Evolutionary conservation across 306 rosid genomes (phyloP).

Genomic region (Dryas alaskensis): DNA sequence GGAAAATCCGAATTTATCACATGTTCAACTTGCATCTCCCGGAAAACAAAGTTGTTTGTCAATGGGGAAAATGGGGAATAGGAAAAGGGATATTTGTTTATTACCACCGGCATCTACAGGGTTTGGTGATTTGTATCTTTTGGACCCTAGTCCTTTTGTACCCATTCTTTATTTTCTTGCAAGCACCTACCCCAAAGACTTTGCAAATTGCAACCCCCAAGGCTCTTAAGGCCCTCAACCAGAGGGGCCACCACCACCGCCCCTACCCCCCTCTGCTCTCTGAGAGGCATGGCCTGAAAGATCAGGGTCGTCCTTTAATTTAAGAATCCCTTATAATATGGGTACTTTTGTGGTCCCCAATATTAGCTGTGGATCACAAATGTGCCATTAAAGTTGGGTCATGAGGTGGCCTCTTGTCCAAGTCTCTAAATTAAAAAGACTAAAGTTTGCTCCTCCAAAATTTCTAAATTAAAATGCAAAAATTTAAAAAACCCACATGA

Average conservation of each 20-base stretch:
- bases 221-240: too few species aligned
- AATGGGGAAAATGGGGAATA: not conserved
- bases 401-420: not conserved
- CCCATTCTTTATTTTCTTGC: not conserved
- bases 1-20: not conserved
- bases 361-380: conserved; percentile 27
- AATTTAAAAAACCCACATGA: conserved; percentile 4
- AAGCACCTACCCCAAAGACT: conserved; percentile 8
- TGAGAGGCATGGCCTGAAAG: not conserved
- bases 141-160: not conserved
- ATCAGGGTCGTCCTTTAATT: too few species aligned
- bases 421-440: not conserved
- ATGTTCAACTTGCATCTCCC: not conserved
- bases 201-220: not conserved
- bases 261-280: not conserved
- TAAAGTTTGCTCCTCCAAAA: not conserved
- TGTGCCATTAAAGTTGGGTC: conserved; percentile 13
- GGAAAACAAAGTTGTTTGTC: not conserved
- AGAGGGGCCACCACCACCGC: too few species aligned
- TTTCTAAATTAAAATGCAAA: not conserved
- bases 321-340: not conserved
- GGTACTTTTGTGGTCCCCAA: conserved; percentile 26
- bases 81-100: not conserved
- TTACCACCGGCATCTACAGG: not conserved
- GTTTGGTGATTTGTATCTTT: not conserved